Evolutionary conservation across 495 filamentous ascomycete genomes (phyloP).

Genomic region (Aspergillus homomorphus): DNA sequence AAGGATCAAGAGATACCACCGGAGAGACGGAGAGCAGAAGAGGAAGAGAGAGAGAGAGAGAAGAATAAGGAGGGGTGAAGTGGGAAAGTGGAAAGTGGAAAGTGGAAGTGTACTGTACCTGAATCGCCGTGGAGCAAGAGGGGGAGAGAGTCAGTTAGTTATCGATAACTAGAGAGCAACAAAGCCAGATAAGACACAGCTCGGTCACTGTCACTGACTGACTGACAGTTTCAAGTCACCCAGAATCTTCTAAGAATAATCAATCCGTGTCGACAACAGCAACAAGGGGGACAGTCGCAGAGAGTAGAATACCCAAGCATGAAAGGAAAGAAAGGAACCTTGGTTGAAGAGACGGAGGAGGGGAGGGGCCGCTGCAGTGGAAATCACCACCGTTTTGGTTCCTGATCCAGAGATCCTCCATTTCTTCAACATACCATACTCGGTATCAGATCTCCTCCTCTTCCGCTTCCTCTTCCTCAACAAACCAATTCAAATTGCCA

Average conservation of each 20-base stretch:
- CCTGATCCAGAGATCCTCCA: background rate
- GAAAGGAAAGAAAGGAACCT: conserved; percentile 7
- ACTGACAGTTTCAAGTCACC: no score
- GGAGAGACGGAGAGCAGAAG: conserved; percentile 11
- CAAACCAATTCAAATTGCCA: background rate
- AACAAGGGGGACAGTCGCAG: no score
- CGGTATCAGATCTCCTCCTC: no score
- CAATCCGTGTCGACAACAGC: no score
- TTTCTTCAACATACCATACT: no score
- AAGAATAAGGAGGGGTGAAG: background rate
- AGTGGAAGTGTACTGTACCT: background rate
- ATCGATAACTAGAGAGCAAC: conserved; percentile 1
- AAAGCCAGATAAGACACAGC: background rate
- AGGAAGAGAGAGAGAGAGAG: background rate
- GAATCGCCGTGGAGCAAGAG: background rate
- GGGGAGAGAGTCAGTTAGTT: background rate
- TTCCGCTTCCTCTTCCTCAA: background rate
- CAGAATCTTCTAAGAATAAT: no score
- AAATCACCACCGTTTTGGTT: conserved; percentile 2
- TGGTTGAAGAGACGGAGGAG: conserved; percentile 10
- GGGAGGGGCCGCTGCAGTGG: conserved; percentile 2
- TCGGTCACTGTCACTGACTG: background rate
- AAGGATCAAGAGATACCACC: conserved; percentile 1
- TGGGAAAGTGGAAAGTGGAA: background rate
- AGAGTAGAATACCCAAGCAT: no score